Conservation (phyloP, 1,139 yeast genomes). For the Diutina pseudorugosa region DNA sequence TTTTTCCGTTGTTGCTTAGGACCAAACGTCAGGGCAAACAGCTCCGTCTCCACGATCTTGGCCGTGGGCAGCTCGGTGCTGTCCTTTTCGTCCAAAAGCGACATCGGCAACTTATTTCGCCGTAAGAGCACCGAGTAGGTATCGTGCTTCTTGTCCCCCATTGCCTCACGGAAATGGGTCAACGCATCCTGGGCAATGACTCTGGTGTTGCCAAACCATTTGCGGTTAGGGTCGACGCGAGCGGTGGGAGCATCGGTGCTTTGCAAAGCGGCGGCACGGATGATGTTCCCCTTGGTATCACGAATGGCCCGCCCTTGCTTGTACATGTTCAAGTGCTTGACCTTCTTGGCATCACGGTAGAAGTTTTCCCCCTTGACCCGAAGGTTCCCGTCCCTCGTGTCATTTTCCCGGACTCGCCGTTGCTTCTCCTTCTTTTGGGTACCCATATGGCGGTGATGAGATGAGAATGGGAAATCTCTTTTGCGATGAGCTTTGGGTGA, state of each 20-base stretch:
- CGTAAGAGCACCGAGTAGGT: slow-evolving; percentile 79
- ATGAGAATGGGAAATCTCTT: background rate
- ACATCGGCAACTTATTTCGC: slow-evolving; percentile 93
- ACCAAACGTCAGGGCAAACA: slow-evolving; percentile 75
- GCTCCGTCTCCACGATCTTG: slow-evolving; percentile 79
- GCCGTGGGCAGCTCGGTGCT: slow-evolving; percentile 63
- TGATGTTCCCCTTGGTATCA: slow-evolving; percentile 77
- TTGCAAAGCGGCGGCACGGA: slow-evolving; percentile 81
- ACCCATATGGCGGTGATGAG: slow-evolving; percentile 47
- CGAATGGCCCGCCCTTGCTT: slow-evolving; percentile 82
- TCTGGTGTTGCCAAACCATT: slow-evolving; percentile 97
- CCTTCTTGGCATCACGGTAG: slow-evolving; percentile 88
- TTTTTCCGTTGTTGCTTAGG: slow-evolving; percentile 92
- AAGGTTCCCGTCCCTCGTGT: slow-evolving; percentile 77
- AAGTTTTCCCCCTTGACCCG: slow-evolving; percentile 96
- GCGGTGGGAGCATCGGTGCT: slow-evolving; percentile 84
- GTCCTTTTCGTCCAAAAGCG: slow-evolving; percentile 78
- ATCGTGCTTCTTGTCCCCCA: slow-evolving; percentile 79
- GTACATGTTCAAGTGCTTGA: slow-evolving; percentile 84
- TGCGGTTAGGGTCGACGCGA: slow-evolving; percentile 88
- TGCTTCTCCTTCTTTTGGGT: slow-evolving; percentile 83
- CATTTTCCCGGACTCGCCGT: slow-evolving; percentile 75
- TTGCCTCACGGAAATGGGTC: slow-evolving; percentile 85
- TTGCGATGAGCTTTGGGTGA: background rate
- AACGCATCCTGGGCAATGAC: slow-evolving; percentile 96